Evolutionary conservation across 2,329 filamentous ascomycete species (phyloP), one percentile per base, ranked within the genome.

Genomic region (Pseudopyrenochaeta lycopersici): DNA sequence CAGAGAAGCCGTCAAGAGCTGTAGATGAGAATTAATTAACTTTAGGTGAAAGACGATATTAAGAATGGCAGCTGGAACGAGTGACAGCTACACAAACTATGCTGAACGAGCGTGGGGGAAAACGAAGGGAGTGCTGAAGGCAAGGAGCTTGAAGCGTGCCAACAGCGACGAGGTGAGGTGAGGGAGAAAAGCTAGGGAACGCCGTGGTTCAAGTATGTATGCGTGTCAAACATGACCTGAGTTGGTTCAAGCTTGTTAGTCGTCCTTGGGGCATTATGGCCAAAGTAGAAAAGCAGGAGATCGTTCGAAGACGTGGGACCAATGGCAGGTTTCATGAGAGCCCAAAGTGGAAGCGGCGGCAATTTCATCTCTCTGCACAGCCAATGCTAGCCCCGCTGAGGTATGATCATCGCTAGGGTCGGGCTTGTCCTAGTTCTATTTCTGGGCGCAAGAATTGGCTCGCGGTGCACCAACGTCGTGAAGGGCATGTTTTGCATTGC

Each of bases 131-230:
- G 41, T 55, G 60, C 63, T 66, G 63, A 50, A 60, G 66, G 68
- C 64, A 67, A 66, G 58, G 56, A 53, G 58, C 50, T 64, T 68
- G 52, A 58, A 45, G 40, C 39, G 59, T 60, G 60, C 62, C 67
- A 56, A 62, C 60, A 68, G 65, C 63, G 56, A 56, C 51, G 49
- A 27, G 23, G 23, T 27, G 52, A 52, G 62, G 64, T 62, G 52
- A 56, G 53, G 31, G 51, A 54, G 31, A 30, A 52, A 42, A 35
- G 29, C 20, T 32, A 47, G 64, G 61, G 66, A 58, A 41, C 30
- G 54, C 51, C 38, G 38, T 51, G 48, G 49, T 49, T 63, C 60
- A 68, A 59, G 61, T 70, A 70, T 42, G 38, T 56, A 43, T 54
- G 50, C 47, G 23, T 27, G 23, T 27, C 23, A 27, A 27, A 27